Evolutionary conservation across 2,329 filamentous ascomycete genomes (phyloP).

Genomic region (Clarireedia sp.): DNA sequence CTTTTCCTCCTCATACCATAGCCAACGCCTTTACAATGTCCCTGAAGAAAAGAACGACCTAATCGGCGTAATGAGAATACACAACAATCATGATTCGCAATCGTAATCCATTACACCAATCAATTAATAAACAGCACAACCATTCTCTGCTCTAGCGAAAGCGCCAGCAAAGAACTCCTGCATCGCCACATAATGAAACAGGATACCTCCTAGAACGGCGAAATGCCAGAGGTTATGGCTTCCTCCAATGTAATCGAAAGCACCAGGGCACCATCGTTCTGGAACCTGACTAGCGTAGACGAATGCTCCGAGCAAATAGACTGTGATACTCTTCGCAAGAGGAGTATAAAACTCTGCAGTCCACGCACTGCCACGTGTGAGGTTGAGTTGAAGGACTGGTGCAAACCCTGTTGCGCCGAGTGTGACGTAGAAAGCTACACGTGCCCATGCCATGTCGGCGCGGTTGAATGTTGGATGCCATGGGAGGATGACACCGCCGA

Average conservation of each 20-base stretch:
- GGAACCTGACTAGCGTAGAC: conserved; percentile 90
- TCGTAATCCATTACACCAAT: neutral
- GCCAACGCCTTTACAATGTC: neutral
- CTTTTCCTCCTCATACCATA: too few relatives aligned
- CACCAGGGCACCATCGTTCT: conserved; percentile 84
- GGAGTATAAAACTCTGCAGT: conserved; percentile 86
- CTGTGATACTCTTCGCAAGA: conserved; percentile 74
- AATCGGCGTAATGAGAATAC: neutral
- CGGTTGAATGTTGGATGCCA: conserved; percentile 97
- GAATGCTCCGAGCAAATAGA: conserved; percentile 77
- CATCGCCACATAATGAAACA: conserved; percentile 98
- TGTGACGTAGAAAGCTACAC: conserved; percentile 85
- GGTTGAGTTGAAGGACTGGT: conserved; percentile 75
- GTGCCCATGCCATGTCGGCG: conserved; percentile 82
- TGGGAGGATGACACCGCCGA: conserved; percentile 82
- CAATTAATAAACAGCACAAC: conserved; percentile 23
- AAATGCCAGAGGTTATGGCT: conserved; percentile 98
- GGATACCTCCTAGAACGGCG: conserved; percentile 85
- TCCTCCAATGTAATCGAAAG: conserved; percentile 91
- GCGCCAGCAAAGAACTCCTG: conserved; percentile 82
- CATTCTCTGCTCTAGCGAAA: conserved; percentile 52
- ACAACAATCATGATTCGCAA: neutral
- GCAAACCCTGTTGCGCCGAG: conserved; percentile 83
- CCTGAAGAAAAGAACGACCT: neutral
- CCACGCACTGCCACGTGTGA: conserved; percentile 69